Base-by-base conservation (phyloP, 768 basidiomycete genomes). In the Candolleomyces aberdarensis region DNA sequence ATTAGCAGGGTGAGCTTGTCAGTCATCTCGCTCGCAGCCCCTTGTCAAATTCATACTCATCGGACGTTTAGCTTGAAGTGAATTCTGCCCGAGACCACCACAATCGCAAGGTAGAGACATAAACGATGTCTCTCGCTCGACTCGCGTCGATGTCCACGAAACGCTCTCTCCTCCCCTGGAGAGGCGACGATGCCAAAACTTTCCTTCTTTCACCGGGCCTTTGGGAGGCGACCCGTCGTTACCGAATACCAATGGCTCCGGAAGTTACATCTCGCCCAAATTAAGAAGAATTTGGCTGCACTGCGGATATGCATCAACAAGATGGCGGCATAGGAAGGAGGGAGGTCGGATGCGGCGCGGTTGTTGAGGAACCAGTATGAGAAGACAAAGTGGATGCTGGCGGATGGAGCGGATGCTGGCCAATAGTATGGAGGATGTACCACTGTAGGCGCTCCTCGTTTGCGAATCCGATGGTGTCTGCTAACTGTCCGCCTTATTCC, bases 91-190 rank as follows among this genome's bases (percentile, higher is more conserved):
- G 36, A 36, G 8, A 36, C 36, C 36, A 36, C 5, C 8, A 36
- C 36, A 7, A 11, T 11, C 11, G 36, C 36, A 8, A 36, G 36
- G 36, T 6, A 36, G 36, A 36, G 6, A 36, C 8, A 36, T 7
- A 5, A 2, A 11, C 11, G 36, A 82, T 83, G 79, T 83, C 86
- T 29, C 74, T 87, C 11, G 83, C 85, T 29, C 90, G 86, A 69
- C 80, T 93, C 36, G 91, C 89, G 2, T 84, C 89, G 3, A 77
- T 91, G 41, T 88, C 91, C 11, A 91, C 89, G 0, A 83, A 89
- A 66, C 91, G 3, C 83, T 92, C 36, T 87, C 91, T 3, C 82
- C 94, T 13, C 80, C 95, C 1, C 83, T 94, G 41, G 94, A 96
- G 69, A 83, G 93, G 41, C 91, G 94, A 65, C 87, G 94, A 0